Base-by-base conservation (phyloP, 176 grass and related monocot species). In the Raddia guianensis region DNA sequence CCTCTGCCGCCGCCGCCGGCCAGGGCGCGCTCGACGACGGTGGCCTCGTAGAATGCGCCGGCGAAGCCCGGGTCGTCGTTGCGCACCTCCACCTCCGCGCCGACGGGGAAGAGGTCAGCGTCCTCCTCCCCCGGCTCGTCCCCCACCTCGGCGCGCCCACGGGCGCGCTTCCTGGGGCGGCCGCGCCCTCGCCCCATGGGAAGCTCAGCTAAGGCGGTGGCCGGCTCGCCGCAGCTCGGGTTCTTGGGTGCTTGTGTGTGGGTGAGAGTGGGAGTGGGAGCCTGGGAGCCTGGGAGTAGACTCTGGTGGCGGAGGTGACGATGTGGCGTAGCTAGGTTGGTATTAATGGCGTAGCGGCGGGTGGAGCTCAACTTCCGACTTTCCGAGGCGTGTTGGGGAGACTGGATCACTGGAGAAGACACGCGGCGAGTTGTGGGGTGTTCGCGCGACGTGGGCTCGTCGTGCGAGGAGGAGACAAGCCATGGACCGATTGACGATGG, bases 31-130 rank as follows among this genome's bases (percentile, higher is more conserved):
- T 45, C 51, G 45, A 9, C 20, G 20, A 88, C 46, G 20, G 69
- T 80, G 53, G 62, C 75, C 86, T 84, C 86, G 75, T 79, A 75
- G 69, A 61, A 88, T 52, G 86, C 80, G 15, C 20, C 81, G 8
- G 0, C 14, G 69, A 80, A 84, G 19, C 75, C 62, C 15, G 15
- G 44, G 14, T 74, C 81, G 75, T 84, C 63, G 35, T 15, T 63
- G 12, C 81, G 62, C 69, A 80, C 81, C 75, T 88, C 81, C 44
- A 88, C 81, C 10, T 12, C 10, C 6, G 69, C 11, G 75, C 81
- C 81, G 15, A 84, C 10, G 0, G 81, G 43, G 7, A 80, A 32
- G 32, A 79, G 3, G 4, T 16, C 27, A 6, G 33, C 13, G 2
- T 12, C 34, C 15, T 18, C 32, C 27, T 8, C 46, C 9, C 19